phyloP scores from a whole-genome alignment of 116 monocot genomes.

The Iris pallida region DNA sequence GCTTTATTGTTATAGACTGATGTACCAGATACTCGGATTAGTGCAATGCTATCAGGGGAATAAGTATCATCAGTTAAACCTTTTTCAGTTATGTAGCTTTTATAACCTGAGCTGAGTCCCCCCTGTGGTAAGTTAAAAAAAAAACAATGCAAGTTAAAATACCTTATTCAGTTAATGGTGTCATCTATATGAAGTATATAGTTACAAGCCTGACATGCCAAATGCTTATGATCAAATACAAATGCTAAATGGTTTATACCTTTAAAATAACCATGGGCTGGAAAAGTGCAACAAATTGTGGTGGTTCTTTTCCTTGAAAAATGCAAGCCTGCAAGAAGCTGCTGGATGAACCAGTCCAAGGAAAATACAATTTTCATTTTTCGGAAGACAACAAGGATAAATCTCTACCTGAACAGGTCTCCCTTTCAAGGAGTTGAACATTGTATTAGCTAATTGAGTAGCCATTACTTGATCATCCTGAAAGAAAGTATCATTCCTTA shows the following conservation, averaged over 20 bases:
- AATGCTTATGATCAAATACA: too few species aligned
- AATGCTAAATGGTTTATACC: slow-evolving; percentile 29
- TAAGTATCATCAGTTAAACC: slow-evolving; percentile 76
- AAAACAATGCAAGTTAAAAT: neutral
- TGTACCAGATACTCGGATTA: slow-evolving; percentile 74
- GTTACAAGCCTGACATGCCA: too few species aligned
- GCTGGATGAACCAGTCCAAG: neutral
- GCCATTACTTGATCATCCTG: slow-evolving; percentile 87
- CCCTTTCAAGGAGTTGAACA: slow-evolving; percentile 91
- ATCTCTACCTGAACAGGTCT: slow-evolving; percentile 72
- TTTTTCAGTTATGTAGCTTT: slow-evolving; percentile 61
- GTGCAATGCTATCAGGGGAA: slow-evolving; percentile 67
- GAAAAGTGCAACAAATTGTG: slow-evolving; percentile 95
- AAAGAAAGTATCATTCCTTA: neutral
- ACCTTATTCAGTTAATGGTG: too few species aligned
- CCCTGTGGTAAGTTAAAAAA: slow-evolving; percentile 40
- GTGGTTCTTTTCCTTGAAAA: slow-evolving; percentile 91
- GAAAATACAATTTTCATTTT: neutral
- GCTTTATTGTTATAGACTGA: slow-evolving; percentile 82
- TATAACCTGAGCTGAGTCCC: slow-evolving; percentile 85
- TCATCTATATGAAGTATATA: too few species aligned
- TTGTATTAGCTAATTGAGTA: slow-evolving; percentile 62
- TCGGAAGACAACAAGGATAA: neutral
- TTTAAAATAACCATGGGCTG: slow-evolving; percentile 96
- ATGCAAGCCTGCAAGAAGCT: slow-evolving; percentile 63